A percentile compares a stretch with the other conserved stretches of the same genome.
Evolutionary conservation across 2,329 filamentous ascomycete genomes (phyloP).

Genomic region (Akanthomyces dipterigenus): DNA sequence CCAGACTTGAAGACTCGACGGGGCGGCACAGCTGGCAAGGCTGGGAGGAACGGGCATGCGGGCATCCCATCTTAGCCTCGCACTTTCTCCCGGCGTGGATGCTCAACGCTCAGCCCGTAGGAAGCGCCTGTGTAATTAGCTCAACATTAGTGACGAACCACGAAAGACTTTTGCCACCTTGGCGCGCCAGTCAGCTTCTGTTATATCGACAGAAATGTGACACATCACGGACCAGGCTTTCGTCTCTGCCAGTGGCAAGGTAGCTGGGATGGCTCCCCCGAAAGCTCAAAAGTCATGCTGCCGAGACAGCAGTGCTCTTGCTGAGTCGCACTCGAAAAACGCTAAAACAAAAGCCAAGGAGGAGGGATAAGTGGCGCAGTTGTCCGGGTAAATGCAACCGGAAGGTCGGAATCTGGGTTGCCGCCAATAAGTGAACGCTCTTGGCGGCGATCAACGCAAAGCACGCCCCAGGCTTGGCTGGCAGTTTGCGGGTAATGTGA

Average conservation of each 20-base stretch:
- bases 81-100: background rate
- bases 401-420: background rate
- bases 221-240: background rate
- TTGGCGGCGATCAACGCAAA: background rate
- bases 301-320: background rate
- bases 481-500: background rate
- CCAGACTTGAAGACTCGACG: background rate
- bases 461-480: background rate
- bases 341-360: no score
- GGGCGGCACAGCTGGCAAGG: background rate
- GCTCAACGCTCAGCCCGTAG: background rate
- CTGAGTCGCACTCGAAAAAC: no score
- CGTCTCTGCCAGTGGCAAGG: no score
- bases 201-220: background rate
- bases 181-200: background rate
- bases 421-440: background rate
- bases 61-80: background rate
- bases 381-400: background rate
- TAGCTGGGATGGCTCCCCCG: no score
- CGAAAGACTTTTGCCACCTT: background rate
- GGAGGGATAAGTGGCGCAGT: background rate
- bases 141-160: background rate
- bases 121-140: background rate
- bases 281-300: background rate
- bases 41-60: background rate